Base-by-base conservation (phyloP, 164 flowering plant genomes). In the Chimonanthus praecox region DNA sequence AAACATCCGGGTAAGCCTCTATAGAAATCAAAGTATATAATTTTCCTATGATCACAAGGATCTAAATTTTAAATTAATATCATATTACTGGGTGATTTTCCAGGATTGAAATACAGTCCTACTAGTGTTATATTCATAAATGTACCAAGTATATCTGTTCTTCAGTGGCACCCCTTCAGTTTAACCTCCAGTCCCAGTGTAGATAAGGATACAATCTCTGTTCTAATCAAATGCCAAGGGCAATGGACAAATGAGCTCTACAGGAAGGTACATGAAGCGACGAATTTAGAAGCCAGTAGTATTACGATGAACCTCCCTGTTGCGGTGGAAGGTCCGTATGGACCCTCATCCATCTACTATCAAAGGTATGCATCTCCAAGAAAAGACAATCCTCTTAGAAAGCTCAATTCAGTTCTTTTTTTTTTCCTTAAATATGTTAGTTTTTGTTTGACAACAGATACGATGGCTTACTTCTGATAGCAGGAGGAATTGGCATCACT, bases 121-220 rank as follows among this genome's bases (percentile, higher is more conserved):
- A 86, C 97, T 50, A 94, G 98, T 71, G 66, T 85, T 21, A 62
- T 94, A 43, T 94, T 83, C 75, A 71, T 94, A 78, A 92, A 88
- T 82, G 80, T 94, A 71, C 93, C 94, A 16, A 83, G 80, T 13
- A 85, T 92, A 51, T 94, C 98, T 13, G 82, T 79, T 76, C 74
- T 84, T 47, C 85, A 94, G 64, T 90, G 96, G 96, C 97, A 94
- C 78, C 80, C 97, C 5, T 94, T 94, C 73, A 94, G 93, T 74
- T 73, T 94, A 64, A 85, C 86, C 68, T 94, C 98, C 1, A 86
- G 91, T 82, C 87, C 93, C 2, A 78, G 54, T 47, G 80, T 79
- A 5, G 87, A 89, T 68, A 82, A 87, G 11, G 71, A 85, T 47
- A 84, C 83, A 0, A 79, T 92, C 76, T 86, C 97, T 5, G 62